Base-by-base conservation (phyloP, 1,139 yeast genomes). In the Geotrichum fermentans region DNA sequence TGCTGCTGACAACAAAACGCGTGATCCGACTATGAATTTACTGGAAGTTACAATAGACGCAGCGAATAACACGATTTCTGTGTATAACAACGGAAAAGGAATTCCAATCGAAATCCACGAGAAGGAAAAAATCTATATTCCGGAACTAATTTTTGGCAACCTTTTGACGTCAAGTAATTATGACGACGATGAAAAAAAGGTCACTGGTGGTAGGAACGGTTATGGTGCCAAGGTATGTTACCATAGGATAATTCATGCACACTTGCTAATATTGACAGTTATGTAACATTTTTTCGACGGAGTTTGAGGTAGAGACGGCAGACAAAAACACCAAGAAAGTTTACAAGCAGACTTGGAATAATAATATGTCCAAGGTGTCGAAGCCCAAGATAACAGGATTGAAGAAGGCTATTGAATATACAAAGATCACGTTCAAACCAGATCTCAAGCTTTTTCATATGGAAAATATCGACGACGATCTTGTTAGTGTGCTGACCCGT, bases 141-240 rank as follows among this genome's bases (percentile, higher is more conserved):
- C 99, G 0, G 96, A 94, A 66, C 77, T 94, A 69, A 94, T 94
- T 60, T 94, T 94, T 67, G 99, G 99, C 52, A 89, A 92, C 63
- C 77, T 94, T 55, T 77, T 94, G 59, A 94, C 98, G 0, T 90
- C 97, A 2, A 87, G 96, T 30, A 94, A 94, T 67, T 94, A 94
- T 66, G 96, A 94, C 64, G 98, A 94, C 64, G 80, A 92, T 56
- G 85, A 92, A 62, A 87, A 86, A 70, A 94, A 94, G 66, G 97
- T 94, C 24, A 88, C 96, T 1, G 99, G 98, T 72, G 99, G 99
- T 68, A 80, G 99, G 73, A 94, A 94, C 65, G 98, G 98, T 57
- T 94, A 80, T 65, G 99, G 99, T 68, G 98, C 99, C 43, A 94
- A 94, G 65, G 73, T 58, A 54, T 40, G 57, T 50, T 3, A n/a